phyloP scores from a whole-genome alignment of 306 rosid genomes.

The Abrus pulchellus region DNA sequence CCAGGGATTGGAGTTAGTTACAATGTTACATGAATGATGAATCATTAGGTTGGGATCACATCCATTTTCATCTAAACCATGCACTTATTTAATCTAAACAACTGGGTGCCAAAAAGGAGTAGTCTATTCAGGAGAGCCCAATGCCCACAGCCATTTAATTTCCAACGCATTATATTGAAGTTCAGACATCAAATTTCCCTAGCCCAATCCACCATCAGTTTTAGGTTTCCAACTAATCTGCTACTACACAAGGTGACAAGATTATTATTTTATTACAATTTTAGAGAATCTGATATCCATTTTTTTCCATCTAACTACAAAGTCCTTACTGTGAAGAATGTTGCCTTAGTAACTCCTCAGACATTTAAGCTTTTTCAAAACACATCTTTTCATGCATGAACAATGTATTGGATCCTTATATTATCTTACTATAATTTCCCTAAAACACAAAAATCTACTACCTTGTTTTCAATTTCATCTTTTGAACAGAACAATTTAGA shows the following conservation, averaged over 20 bases:
- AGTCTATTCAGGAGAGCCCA: neutral
- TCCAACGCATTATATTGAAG: neutral
- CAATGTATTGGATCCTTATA: slow-evolving; percentile 10
- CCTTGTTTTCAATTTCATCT: slow-evolving; percentile 18
- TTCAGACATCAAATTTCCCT: slow-evolving; percentile 1
- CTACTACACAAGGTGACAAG: neutral
- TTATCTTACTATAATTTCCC: neutral
- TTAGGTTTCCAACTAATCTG: slow-evolving; percentile 19
- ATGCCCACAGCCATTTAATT: slow-evolving; percentile 9
- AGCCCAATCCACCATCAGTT: neutral
- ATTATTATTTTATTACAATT: neutral
- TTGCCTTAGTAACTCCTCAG: slow-evolving; percentile 10
- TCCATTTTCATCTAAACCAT: slow-evolving; percentile 25
- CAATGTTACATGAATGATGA: neutral
- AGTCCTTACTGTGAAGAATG: slow-evolving; percentile 28
- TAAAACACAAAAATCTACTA: neutral
- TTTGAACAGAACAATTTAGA: slow-evolving; percentile 21
- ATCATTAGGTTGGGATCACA: neutral
- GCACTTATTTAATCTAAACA: neutral
- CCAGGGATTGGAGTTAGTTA: neutral
- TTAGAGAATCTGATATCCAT: slow-evolving; percentile 21
- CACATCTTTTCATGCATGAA: neutral
- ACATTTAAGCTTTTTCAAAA: neutral
- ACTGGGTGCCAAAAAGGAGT: neutral
- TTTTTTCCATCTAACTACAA: slow-evolving; percentile 13